These are phyloP conservation scores for Takakia lepidozioides DNA, from an alignment of 225 moss, liverwort and hornwort genomes.

Conservation along the genomic window DNA sequence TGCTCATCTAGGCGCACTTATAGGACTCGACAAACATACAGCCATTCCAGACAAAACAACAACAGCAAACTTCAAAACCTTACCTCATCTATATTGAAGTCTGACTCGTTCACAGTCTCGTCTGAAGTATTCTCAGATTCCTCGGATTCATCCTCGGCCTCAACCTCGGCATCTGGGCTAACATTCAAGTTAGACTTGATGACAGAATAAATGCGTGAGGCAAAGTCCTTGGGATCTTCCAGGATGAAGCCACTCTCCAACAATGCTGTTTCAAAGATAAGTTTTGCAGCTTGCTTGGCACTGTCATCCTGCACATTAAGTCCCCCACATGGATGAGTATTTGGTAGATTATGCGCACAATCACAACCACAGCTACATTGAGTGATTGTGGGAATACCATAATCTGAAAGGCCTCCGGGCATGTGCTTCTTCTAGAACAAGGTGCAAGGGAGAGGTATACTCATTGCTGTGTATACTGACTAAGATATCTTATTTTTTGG, in stretches of 20 bases:
- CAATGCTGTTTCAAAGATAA: constrained; percentile 84
- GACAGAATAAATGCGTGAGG: constrained; percentile 68
- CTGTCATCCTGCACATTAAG: constrained; percentile 53
- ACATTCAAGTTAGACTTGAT: constrained; percentile 79
- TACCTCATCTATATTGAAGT: neutral
- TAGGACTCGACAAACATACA: too few relatives aligned
- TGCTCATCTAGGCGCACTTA: neutral
- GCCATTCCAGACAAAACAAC: neutral
- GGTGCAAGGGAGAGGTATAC: too few relatives aligned
- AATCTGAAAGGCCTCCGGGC: too few relatives aligned
- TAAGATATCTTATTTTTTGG: too few relatives aligned
- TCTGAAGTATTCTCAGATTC: constrained; percentile 27
- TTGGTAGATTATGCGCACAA: neutral
- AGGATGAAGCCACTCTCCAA: constrained; percentile 89
- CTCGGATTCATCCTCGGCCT: constrained; percentile 54
- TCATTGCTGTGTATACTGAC: too few relatives aligned
- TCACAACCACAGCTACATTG: neutral
- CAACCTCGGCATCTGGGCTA: constrained; percentile 70
- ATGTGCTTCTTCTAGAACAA: too few relatives aligned
- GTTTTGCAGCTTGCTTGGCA: constrained; percentile 73
- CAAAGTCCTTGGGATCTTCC: constrained; percentile 91
- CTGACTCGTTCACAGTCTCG: constrained; percentile 4
- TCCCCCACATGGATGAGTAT: neutral
- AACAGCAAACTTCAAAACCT: neutral
- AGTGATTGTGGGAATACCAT: too few relatives aligned